A percentile compares a stretch with the other conserved stretches of the same genome.
phyloP scores from a whole-genome alignment of 768 basidiomycete genomes.

The Leccinum imitatum region DNA sequence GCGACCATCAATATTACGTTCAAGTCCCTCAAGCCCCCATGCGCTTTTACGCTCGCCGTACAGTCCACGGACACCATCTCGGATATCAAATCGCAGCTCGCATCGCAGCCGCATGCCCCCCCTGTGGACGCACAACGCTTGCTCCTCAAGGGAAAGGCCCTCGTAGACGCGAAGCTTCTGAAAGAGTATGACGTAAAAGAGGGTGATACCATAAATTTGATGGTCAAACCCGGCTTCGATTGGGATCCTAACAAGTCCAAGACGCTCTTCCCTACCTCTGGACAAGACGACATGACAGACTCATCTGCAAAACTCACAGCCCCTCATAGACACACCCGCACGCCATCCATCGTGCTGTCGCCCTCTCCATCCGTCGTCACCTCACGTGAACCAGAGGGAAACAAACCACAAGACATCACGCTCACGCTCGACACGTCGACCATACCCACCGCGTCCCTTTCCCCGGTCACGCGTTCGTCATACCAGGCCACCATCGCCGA shows the following conservation, averaged over 20 bases:
- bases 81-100: constrained; percentile 75
- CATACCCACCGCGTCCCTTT: constrained; percentile 47
- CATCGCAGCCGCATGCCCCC: constrained; percentile 65
- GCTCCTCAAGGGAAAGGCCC: constrained; percentile 91
- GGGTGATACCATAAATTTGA: constrained; percentile 81
- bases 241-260: constrained; percentile 54
- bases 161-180: constrained; percentile 84
- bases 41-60: constrained; percentile 68
- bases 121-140: constrained; percentile 80
- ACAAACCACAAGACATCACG: constrained; percentile 55
- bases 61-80: constrained; percentile 82
- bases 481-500: constrained; percentile 56
- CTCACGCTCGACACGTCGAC: constrained; percentile 64
- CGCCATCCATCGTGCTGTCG: constrained; percentile 77
- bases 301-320: constrained; percentile 29
- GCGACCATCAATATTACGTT: constrained; percentile 63
- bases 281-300: constrained; percentile 21
- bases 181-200: constrained; percentile 86
- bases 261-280: constrained; percentile 20
- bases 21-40: constrained; percentile 89
- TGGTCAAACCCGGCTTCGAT: constrained; percentile 75
- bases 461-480: constrained; percentile 30
- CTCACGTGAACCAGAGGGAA: constrained; percentile 42
- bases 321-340: constrained; percentile 53
- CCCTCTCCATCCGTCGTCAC: constrained; percentile 61